phyloP scores from a whole-genome alignment of 345 rosid genomes.

The Luvunga scandens region DNA sequence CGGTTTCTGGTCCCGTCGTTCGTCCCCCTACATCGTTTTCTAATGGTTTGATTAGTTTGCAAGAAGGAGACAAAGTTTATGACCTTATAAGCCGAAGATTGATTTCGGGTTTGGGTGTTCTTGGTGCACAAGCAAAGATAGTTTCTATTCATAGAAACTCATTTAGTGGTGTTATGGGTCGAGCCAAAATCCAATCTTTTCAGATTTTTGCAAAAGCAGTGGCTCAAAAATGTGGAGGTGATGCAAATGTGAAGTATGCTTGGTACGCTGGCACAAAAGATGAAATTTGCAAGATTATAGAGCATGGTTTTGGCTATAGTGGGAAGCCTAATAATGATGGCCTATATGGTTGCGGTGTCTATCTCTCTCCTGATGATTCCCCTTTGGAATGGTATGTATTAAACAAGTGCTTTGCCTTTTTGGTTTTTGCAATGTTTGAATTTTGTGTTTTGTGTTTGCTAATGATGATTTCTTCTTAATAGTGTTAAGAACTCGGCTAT shows the following conservation, averaged over 20 bases:
- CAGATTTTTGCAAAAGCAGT: slow-evolving; percentile 48
- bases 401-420: not conserved
- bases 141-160: slow-evolving; percentile 47
- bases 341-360: slow-evolving; percentile 56
- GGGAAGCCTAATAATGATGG: slow-evolving; percentile 33
- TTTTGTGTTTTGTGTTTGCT: not conserved
- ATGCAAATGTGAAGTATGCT: slow-evolving; percentile 55
- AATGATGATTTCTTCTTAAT: not conserved
- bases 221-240: slow-evolving; percentile 44
- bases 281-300: slow-evolving; percentile 43
- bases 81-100: slow-evolving; percentile 45
- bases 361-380: slow-evolving; percentile 55
- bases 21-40: slow-evolving; percentile 1
- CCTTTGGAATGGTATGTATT: slow-evolving; percentile 57
- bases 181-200: slow-evolving; percentile 57
- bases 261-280: slow-evolving; percentile 58
- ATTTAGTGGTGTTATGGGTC: slow-evolving; percentile 27
- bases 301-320: slow-evolving; percentile 55
- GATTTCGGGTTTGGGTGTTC: slow-evolving; percentile 35
- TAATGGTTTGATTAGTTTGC: slow-evolving; percentile 34
- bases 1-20: slow-evolving; percentile 21
- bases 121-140: slow-evolving; percentile 34
- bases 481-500: slow-evolving; percentile 44
- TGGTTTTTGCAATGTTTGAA: not conserved
- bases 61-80: slow-evolving; percentile 46